Conservation (phyloP, 176 grass and related monocot genomes). For the Ensete ventricosum region DNA sequence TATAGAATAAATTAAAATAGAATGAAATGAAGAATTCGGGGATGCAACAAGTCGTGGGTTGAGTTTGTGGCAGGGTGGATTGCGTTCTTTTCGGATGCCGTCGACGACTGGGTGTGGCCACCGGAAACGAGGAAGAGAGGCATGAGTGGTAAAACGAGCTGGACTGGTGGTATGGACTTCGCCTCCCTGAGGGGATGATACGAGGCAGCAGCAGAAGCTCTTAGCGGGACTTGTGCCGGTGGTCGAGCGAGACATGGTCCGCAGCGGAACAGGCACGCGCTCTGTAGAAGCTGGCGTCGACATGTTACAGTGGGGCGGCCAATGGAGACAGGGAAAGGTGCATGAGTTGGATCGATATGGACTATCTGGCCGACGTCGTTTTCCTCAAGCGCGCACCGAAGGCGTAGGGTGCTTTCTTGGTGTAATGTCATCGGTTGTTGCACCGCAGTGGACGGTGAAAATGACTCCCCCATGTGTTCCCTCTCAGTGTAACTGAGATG, state of each 20-base stretch:
- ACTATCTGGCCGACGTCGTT: conserved; percentile 11
- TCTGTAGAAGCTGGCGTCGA: background rate
- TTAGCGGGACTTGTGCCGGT: too few species aligned
- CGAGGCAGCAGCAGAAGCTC: too few species aligned
- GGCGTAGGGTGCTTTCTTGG: background rate
- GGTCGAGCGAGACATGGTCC: background rate
- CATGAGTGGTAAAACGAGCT: too few species aligned
- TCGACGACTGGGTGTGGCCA: too few species aligned
- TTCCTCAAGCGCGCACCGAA: background rate
- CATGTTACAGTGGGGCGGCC: background rate
- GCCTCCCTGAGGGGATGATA: too few species aligned
- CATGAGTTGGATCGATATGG: conserved; percentile 9
- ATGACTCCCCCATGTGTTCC: background rate
- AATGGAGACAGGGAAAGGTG: background rate
- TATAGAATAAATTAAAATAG: too few species aligned
- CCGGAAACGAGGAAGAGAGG: too few species aligned
- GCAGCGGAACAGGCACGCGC: background rate
- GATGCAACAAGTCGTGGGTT: too few species aligned
- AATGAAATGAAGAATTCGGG: too few species aligned
- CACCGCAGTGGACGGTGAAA: background rate
- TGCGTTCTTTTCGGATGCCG: too few species aligned
- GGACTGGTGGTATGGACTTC: too few species aligned
- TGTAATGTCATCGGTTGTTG: background rate
- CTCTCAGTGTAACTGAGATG: background rate
- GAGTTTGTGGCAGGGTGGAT: too few species aligned